Evolutionary conservation across 192 early-diverging fungal species (phyloP).

Genomic region (Coemansia sp.): DNA sequence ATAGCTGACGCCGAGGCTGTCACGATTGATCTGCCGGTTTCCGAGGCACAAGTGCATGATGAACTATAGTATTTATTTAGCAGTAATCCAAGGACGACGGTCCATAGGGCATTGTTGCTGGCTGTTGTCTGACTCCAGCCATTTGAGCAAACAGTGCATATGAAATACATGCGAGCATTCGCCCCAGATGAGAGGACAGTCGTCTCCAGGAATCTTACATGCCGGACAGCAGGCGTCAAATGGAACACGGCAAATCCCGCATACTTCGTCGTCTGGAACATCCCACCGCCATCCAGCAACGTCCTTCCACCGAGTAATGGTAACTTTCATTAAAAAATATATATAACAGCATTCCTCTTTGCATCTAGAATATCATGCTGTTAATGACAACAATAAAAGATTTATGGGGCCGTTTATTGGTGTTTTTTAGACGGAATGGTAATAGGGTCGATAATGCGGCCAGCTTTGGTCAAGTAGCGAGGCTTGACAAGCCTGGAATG

Average conservation of each 20-base stretch:
- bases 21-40: constrained; percentile 14
- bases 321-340: too few species aligned
- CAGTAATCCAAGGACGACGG: constrained; percentile 68
- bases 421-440: constrained; percentile 60
- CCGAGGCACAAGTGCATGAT: constrained; percentile 15
- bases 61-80: constrained; percentile 40
- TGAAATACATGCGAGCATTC: constrained; percentile 92
- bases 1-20: constrained; percentile 46
- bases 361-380: too few species aligned
- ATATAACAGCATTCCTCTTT: too few species aligned
- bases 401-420: constrained; percentile 13
- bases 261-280: constrained; percentile 77
- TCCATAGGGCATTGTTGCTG: constrained; percentile 88
- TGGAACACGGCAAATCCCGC: constrained; percentile 83
- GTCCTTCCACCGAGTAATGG: constrained; percentile 62
- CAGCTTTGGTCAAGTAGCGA: constrained; percentile 76
- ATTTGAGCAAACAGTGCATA: constrained; percentile 88
- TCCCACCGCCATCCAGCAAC: constrained; percentile 91
- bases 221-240: constrained; percentile 85
- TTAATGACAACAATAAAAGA: too few species aligned
- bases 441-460: constrained; percentile 85
- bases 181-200: constrained; percentile 85
- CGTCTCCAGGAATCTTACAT: constrained; percentile 84
- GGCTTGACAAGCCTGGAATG: constrained; percentile 77
- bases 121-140: constrained; percentile 68